Evolutionary conservation across 2,329 filamentous ascomycete species (phyloP), one percentile per base, ranked within the genome.

Genomic region (Penicillium griseofulvum): DNA sequence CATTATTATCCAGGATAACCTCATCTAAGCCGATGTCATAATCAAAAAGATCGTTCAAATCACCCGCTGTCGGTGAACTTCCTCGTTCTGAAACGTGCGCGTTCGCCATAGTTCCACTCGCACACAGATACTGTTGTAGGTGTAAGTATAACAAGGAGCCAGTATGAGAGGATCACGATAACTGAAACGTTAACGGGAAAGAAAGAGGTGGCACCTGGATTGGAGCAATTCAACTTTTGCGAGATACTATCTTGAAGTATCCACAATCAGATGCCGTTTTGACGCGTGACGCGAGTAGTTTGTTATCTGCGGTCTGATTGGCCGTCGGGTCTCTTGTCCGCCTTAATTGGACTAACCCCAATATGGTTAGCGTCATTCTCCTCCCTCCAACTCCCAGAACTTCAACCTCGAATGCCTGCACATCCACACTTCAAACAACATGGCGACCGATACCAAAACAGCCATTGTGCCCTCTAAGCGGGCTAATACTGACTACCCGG

Each of bases 401-500:
- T 62, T 66, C 56, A 54, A 61, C 60, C 61, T 60, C 61, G 48
- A 58, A 64, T 59, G 49, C 55, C 51, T 51, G 60, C 50, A 52
- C 55, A 61, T 47, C 46, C 59, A 52, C 53, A 28, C 50, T 46
- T 55, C 53, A 48, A 55, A 42, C 58, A 68, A 52, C 61, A 76
- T 76, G 73, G 70, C 74, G 43, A 66, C 67, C 54, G 71, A 74
- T 60, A 59, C 68, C 38, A 69, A 69, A 57, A 73, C 75, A 69
- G 72, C 75, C 52, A 70, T 86, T 69, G 83, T 90, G 62, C 88
- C 89, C 55, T 87, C 88, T 73, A 95, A 94, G 84, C 83, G 86
- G 72, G 79, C 91, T 67, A 82, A 87, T 73, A 90, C 89, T 68
- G 87, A 94, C 58, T 97, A 90, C 75, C 93, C 93, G 56, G 94